These are phyloP conservation scores for Lipomyces yamanashiensis DNA, from an alignment of 805 yeast species.

Conservation along the genomic window DNA sequence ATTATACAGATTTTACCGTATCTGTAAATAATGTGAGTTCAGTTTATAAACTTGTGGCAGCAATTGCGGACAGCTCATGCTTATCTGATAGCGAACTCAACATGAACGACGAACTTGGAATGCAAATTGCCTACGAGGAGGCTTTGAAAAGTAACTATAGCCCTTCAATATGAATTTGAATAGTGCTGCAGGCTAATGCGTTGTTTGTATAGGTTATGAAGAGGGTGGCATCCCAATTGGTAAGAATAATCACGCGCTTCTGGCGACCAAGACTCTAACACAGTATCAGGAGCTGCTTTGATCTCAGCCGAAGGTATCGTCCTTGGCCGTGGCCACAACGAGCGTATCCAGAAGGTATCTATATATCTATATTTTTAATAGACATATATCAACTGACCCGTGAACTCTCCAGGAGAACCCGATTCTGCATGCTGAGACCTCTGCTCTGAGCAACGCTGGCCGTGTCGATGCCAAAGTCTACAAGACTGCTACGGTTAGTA, in stretches of 20 bases:
- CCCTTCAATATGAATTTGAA: neutral
- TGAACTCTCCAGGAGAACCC: constrained; percentile 44
- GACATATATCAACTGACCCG: too few relatives aligned
- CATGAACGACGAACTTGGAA: constrained; percentile 35
- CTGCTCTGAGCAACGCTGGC: constrained; percentile 89
- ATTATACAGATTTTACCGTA: neutral
- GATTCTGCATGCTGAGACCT: constrained; percentile 89
- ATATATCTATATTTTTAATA: neutral
- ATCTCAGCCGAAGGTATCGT: constrained; percentile 76
- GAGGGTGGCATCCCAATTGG: constrained; percentile 94
- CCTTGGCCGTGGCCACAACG: constrained; percentile 87
- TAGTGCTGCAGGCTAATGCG: neutral
- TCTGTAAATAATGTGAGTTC: neutral
- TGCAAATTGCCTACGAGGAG: constrained; percentile 36
- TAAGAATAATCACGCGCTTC: constrained; percentile 28
- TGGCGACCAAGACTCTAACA: neutral
- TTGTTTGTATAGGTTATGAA: constrained; percentile 53
- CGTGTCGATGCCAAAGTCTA: constrained; percentile 79
- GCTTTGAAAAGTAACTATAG: constrained; percentile 30
- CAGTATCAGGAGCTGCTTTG: constrained; percentile 62
- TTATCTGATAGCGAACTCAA: neutral
- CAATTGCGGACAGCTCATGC: neutral
- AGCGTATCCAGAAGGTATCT: constrained; percentile 82
- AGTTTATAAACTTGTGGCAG: too few relatives aligned
- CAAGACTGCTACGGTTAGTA: constrained; percentile 67